Percentiles rank a stretch among this genome's conserved stretches.
Evolutionary conservation across 768 basidiomycete genomes (phyloP).

Genomic region (Tricholoma hemisulphureum): DNA sequence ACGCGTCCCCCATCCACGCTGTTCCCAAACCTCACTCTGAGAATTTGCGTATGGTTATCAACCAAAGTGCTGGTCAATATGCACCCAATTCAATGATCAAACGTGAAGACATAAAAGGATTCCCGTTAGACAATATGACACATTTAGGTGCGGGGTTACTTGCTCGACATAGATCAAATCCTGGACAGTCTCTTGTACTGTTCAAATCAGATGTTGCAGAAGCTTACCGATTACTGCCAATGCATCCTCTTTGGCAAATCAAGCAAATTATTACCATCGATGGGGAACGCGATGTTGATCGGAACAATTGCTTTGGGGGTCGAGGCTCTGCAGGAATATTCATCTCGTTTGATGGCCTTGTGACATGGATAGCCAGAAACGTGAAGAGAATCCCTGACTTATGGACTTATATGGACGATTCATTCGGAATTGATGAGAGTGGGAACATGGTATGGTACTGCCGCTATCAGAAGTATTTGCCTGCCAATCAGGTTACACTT

Average conservation of each 20-base stretch:
- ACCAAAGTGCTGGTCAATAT: conserved; percentile 36
- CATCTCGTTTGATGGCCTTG: conserved; percentile 25
- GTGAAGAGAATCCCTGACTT: conserved; percentile 15
- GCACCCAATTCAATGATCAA: conserved; percentile 38
- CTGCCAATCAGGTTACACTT: not conserved
- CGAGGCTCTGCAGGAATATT: conserved; percentile 25
- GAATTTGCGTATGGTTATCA: conserved; percentile 36
- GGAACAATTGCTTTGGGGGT: conserved; percentile 32
- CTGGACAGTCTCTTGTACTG: conserved; percentile 14
- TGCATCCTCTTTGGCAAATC: too few relatives aligned
- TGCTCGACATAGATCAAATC: conserved; percentile 4
- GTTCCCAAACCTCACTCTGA: conserved; percentile 35
- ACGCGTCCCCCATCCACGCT: conserved; percentile 34
- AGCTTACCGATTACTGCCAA: conserved; percentile 33
- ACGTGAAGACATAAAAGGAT: conserved; percentile 14
- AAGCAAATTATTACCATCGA: conserved; percentile 31
- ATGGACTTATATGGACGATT: conserved; percentile 33
- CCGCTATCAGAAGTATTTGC: conserved; percentile 19
- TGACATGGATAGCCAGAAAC: conserved; percentile 35
- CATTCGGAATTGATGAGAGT: conserved; percentile 20
- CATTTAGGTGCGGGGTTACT: conserved; percentile 27
- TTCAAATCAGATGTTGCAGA: conserved; percentile 40
- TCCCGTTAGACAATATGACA: conserved; percentile 34
- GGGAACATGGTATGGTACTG: conserved; percentile 24
- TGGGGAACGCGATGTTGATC: conserved; percentile 28